Percentiles rank a stretch among this genome's conserved stretches.
Evolutionary conservation across 2,329 filamentous ascomycete genomes (phyloP).

Genomic region (Venturia carpophila): DNA sequence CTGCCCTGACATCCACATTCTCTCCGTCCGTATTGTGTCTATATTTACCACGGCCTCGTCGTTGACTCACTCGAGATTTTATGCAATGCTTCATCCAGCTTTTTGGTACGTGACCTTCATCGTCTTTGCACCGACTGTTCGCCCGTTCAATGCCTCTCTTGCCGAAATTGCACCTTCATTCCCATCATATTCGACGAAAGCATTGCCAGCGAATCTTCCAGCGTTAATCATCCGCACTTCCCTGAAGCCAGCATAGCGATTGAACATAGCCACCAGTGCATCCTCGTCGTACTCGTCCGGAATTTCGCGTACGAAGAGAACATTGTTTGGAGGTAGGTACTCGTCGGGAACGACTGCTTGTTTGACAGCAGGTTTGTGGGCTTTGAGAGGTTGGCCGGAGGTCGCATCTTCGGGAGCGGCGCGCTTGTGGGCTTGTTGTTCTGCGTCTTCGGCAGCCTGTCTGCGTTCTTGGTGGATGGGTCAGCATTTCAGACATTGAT

Average conservation of each 20-base stretch:
- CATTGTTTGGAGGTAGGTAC: conserved; percentile 95
- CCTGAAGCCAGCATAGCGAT: conserved; percentile 84
- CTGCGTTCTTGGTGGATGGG: conserved; percentile 51
- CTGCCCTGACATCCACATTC: neutral
- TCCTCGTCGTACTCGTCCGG: conserved; percentile 82
- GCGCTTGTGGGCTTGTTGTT: conserved; percentile 17
- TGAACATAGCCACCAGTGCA: conserved; percentile 70
- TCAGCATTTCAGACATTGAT: conserved; percentile 5
- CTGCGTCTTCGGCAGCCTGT: conserved; percentile 63
- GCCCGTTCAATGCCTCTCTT: conserved; percentile 86
- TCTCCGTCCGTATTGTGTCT: neutral
- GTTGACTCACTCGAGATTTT: too few species aligned
- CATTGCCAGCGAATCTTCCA: conserved; percentile 62
- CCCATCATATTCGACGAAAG: conserved; percentile 92
- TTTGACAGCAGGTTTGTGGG: conserved; percentile 59
- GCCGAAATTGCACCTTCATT: conserved; percentile 85
- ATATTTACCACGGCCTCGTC: neutral
- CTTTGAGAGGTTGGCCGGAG: conserved; percentile 52
- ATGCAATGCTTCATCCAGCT: conserved; percentile 3
- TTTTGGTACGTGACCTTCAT: conserved; percentile 94
- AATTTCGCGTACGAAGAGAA: conserved; percentile 85
- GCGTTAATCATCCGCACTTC: conserved; percentile 87
- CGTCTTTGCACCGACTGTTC: conserved; percentile 67
- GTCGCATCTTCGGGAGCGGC: conserved; percentile 32
- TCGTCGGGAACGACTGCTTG: conserved; percentile 85